Evolutionary conservation across 768 basidiomycete genomes (phyloP).

Genomic region (Daedaleopsis nitida): DNA sequence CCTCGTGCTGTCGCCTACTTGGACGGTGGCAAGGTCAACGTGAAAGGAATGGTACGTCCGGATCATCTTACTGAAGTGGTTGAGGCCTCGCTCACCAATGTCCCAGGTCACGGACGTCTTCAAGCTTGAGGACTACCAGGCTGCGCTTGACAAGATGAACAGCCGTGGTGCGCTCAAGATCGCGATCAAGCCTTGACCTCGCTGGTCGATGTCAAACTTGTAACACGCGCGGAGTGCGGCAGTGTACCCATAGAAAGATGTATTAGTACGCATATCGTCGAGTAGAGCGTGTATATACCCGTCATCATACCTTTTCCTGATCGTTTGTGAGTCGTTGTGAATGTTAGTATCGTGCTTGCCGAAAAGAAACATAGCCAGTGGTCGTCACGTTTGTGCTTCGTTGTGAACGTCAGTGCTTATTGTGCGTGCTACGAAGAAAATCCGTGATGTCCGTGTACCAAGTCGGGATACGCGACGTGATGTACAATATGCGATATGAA

Average conservation of each 20-base stretch:
- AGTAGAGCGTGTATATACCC: constrained; percentile 10
- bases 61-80: no score
- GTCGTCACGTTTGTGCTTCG: background rate
- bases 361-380: background rate
- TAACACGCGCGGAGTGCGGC: background rate
- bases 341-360: background rate
- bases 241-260: constrained; percentile 8
- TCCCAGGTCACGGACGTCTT: constrained; percentile 57
- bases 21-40: constrained; percentile 80
- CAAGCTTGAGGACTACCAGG: constrained; percentile 61
- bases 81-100: background rate
- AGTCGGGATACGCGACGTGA: background rate
- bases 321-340: background rate
- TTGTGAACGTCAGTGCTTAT: background rate
- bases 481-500: background rate
- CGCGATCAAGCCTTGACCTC: constrained; percentile 45
- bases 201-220: background rate
- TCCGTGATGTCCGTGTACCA: background rate
- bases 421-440: background rate
- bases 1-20: constrained; percentile 89
- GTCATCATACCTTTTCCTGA: background rate
- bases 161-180: constrained; percentile 57
- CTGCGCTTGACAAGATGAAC: constrained; percentile 68
- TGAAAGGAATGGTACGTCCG: constrained; percentile 71
- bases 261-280: background rate